phyloP scores from a whole-genome alignment of 331 rosid genomes.

The Quercus phellos region DNA sequence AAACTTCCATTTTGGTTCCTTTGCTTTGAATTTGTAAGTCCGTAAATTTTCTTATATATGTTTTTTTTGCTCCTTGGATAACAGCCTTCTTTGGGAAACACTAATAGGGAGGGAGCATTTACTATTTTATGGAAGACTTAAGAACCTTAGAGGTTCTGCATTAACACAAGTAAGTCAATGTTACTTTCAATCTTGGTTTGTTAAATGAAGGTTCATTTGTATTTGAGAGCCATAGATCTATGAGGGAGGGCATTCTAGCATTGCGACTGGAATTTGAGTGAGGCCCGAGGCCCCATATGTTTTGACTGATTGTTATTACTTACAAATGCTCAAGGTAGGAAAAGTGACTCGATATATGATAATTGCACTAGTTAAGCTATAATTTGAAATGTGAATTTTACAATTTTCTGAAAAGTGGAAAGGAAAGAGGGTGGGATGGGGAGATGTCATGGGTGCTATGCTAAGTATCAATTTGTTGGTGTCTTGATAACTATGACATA shows the following conservation, averaged over 20 bases:
- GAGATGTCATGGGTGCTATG: too few species aligned
- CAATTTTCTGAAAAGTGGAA: too few species aligned
- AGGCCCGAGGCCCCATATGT: background rate
- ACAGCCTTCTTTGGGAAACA: constrained; percentile 73
- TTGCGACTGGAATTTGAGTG: background rate
- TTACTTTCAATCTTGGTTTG: background rate
- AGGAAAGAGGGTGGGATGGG: too few species aligned
- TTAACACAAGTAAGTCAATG: constrained; percentile 51
- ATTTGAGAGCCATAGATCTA: background rate
- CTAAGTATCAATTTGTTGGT: too few species aligned
- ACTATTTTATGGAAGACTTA: constrained; percentile 82
- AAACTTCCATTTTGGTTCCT: too few species aligned
- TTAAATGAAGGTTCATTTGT: background rate
- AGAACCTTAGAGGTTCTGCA: constrained; percentile 58
- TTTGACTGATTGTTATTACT: too few species aligned
- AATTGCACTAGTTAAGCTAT: too few species aligned
- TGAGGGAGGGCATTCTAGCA: background rate
- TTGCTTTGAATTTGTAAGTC: background rate
- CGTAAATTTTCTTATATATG: background rate
- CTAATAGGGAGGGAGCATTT: constrained; percentile 86
- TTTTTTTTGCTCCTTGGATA: background rate
- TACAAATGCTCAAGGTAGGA: too few species aligned
- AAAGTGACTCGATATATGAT: too few species aligned
- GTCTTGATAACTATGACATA: too few species aligned
- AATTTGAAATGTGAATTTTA: too few species aligned